Conservation (phyloP, 2,329 filamentous ascomycete species). For the Penicillium sclerotigenum region DNA sequence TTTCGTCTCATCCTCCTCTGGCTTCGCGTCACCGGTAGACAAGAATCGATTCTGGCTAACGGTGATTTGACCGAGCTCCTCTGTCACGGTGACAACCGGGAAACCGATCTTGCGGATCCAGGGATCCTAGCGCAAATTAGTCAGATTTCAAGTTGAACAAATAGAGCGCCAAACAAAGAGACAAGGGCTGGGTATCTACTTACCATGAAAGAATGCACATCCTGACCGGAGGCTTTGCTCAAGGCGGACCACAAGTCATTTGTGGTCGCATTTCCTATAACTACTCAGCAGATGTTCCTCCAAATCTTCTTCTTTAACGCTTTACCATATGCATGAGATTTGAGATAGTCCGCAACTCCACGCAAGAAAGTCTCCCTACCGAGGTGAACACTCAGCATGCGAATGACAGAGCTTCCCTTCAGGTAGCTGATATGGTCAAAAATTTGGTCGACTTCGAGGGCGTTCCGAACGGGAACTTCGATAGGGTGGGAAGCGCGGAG, state of each 20-base stretch:
- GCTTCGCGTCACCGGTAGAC: constrained; percentile 82
- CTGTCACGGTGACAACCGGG: constrained; percentile 80
- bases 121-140: constrained; percentile 51
- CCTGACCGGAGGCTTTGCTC: constrained; percentile 79
- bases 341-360: constrained; percentile 86
- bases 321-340: constrained; percentile 76
- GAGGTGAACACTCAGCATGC: constrained; percentile 91
- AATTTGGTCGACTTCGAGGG: constrained; percentile 94
- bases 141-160: constrained; percentile 4
- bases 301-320: background rate
- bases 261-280: constrained; percentile 71
- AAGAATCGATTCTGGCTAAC: constrained; percentile 87
- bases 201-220: constrained; percentile 82
- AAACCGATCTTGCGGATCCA: constrained; percentile 98
- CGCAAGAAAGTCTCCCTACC: constrained; percentile 84
- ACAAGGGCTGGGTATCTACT: constrained; percentile 3
- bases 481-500: constrained; percentile 92
- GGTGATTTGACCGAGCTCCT: constrained; percentile 76
- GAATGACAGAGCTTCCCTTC: constrained; percentile 93
- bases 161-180: background rate
- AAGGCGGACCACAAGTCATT: constrained; percentile 87
- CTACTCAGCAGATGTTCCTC: constrained; percentile 2
- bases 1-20: constrained; percentile 83
- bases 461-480: constrained; percentile 89
- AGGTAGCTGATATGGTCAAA: constrained; percentile 96